Evolutionary conservation across 1,139 yeast species (phyloP).

Genomic region (Pichia sp.): DNA sequence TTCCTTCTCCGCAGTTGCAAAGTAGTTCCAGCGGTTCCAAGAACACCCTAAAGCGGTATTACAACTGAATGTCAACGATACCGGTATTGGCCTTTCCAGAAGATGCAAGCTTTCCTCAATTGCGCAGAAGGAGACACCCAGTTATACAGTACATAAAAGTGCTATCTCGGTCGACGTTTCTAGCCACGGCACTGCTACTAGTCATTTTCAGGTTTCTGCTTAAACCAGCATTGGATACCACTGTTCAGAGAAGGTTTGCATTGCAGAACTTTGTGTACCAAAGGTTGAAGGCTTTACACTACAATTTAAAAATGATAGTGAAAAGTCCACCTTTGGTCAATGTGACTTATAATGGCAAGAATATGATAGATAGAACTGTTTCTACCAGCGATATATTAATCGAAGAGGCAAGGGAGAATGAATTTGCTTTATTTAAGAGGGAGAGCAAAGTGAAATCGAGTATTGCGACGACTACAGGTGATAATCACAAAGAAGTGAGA

Average conservation of each 20-base stretch:
- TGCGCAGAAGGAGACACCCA: slow-evolving; percentile 15
- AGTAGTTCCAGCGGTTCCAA: no score
- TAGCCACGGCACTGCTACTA: slow-evolving; percentile 17
- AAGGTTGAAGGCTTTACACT: slow-evolving; percentile 15
- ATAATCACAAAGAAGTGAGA: slow-evolving; percentile 16
- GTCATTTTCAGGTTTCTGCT: slow-evolving; percentile 20
- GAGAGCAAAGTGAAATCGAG: slow-evolving; percentile 2
- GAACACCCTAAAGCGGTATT: no score
- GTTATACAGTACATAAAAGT: slow-evolving; percentile 24
- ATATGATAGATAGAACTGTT: slow-evolving; percentile 35
- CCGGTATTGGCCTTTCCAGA: slow-evolving; percentile 28
- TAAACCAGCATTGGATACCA: slow-evolving; percentile 23
- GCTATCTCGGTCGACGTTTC: slow-evolving; percentile 24
- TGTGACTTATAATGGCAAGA: slow-evolving; percentile 33
- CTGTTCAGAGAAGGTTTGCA: slow-evolving; percentile 21
- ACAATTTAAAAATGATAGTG: slow-evolving; percentile 15
- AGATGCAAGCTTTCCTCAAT: slow-evolving; percentile 10
- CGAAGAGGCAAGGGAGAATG: slow-evolving; percentile 7
- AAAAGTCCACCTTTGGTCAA: slow-evolving; percentile 30
- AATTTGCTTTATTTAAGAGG: slow-evolving; percentile 6
- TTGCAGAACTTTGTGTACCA: slow-evolving; percentile 19
- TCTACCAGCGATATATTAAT: slow-evolving; percentile 23
- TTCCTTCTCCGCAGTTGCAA: no score
- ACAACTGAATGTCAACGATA: slow-evolving; percentile 11
- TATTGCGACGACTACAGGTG: not conserved